These are phyloP conservation scores for Lipomyces chichibuensis DNA, from an alignment of 805 yeast genomes.

Conservation along the genomic window DNA sequence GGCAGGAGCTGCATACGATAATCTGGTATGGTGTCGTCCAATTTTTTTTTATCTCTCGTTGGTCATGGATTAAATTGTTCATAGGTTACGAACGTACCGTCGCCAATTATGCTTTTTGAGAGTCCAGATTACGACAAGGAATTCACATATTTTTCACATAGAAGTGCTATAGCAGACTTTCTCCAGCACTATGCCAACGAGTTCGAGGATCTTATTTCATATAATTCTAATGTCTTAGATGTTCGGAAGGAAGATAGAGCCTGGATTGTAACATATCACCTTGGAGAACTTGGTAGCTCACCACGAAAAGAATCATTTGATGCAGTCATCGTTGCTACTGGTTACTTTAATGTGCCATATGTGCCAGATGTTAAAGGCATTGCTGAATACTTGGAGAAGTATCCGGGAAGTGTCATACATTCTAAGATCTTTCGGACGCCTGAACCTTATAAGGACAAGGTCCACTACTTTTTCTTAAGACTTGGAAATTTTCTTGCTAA, in stretches of 20 bases:
- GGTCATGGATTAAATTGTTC: neutral
- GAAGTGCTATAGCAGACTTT: constrained; percentile 65
- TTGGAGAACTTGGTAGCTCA: neutral
- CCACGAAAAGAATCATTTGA: constrained; percentile 49
- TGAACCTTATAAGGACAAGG: constrained; percentile 48
- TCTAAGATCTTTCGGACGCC: constrained; percentile 59
- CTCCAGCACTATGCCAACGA: constrained; percentile 57
- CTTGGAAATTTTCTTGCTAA: neutral
- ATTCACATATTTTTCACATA: constrained; percentile 58
- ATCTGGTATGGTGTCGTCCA: constrained; percentile 47
- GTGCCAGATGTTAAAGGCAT: constrained; percentile 62
- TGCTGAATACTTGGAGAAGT: constrained; percentile 49
- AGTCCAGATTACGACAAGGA: constrained; percentile 51
- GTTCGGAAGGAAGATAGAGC: constrained; percentile 44
- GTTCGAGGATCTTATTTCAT: constrained; percentile 49
- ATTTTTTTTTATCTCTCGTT: neutral
- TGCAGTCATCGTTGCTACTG: constrained; percentile 65
- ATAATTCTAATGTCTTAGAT: constrained; percentile 54
- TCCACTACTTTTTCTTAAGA: constrained; percentile 45
- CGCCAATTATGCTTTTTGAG: constrained; percentile 66
- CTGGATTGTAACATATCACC: constrained; percentile 51
- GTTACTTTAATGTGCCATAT: constrained; percentile 65
- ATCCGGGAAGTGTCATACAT: constrained; percentile 58
- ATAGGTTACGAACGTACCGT: constrained; percentile 64
- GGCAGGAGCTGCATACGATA: constrained; percentile 64